Evolutionary conservation across 1,139 yeast species (phyloP), one percentile per base, ranked within the genome.

Genomic region (Meyerozyma guilliermondii): DNA sequence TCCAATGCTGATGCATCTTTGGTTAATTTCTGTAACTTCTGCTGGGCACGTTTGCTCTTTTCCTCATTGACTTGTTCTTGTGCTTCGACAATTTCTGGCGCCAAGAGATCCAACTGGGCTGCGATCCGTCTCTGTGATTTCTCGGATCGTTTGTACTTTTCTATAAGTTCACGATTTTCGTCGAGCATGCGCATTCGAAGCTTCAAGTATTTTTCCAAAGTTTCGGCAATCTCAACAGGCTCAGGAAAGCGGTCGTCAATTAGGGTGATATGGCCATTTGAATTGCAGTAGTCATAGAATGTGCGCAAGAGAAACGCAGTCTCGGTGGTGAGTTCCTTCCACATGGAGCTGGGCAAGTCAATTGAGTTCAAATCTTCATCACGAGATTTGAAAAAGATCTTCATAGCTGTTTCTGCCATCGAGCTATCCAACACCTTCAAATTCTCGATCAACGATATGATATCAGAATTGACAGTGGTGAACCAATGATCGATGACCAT

Each of bases 181-280:
- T 61, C 60, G 28, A 70, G 49, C 30, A 65, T 62, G 7, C 62
- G 54, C 18, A 62, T 67, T 45, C 87, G 65, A 42, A 70, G 62
- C 26, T 68, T 66, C 37, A 81, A 66, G 58, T 80, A 86, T 46
- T 67, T 72, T 48, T 69, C 76, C 36, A 81, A 67, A 10, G 76
- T 71, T 44, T 70, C 73, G 1, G 96, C 86, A 45, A 89, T 70
- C 42, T 75, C 81, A 4, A 91, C 74, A 10, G 95, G 78, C 50
- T 88, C 98, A 0, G 97, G 96, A 60, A 83, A 83, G 48, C 78
- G 80, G 17, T 72, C 68, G 39, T 91, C 97, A 18, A 87, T 70
- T 18, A 78, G 62, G n/a, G 81, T 83, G 35, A 63, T 63, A 42
- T 78, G 60, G 22, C 73, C 66, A 46, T 78, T 68, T 13, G 74